Percentiles rank a stretch among this genome's conserved stretches.
Conservation (phyloP, 257 asterid genomes). For the Buddleja alternifolia region DNA sequence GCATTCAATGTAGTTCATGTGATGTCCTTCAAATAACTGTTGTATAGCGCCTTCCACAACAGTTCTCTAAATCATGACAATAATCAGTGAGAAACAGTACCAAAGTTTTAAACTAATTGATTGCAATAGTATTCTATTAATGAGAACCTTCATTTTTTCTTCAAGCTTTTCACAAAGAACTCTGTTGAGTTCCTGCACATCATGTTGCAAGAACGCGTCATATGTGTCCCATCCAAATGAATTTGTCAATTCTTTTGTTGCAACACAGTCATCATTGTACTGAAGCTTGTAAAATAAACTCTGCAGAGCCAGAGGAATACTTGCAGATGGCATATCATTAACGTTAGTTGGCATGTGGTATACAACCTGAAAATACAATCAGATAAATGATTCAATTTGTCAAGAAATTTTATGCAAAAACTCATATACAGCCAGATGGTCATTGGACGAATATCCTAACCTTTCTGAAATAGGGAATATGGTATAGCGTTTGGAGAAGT, state of each 20-base stretch:
- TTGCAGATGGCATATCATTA: conserved; percentile 66
- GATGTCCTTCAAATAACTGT: conserved; percentile 72
- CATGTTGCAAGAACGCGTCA: conserved; percentile 73
- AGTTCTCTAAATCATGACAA: conserved; percentile 46
- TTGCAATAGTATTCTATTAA: background rate
- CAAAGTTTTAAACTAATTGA: background rate
- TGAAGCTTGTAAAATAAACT: conserved; percentile 72
- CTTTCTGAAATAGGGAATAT: conserved; percentile 70
- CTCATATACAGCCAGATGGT: conserved; percentile 3
- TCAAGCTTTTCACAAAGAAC: conserved; percentile 72
- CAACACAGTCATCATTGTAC: conserved; percentile 62
- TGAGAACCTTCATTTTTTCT: conserved; percentile 67
- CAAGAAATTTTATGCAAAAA: background rate
- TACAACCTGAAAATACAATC: conserved; percentile 50
- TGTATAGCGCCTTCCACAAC: conserved; percentile 79
- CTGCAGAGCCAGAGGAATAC: conserved; percentile 67
- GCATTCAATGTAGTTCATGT: conserved; percentile 71
- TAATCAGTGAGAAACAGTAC: background rate
- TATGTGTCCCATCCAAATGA: conserved; percentile 76
- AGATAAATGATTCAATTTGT: background rate
- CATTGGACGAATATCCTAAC: conserved; percentile 25
- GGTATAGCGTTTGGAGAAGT: conserved; percentile 63
- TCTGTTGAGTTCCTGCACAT: conserved; percentile 68
- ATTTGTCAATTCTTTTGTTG: conserved; percentile 68
- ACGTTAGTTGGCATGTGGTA: conserved; percentile 76